Conservation (phyloP, 1,284 basidiomycete species). For the Apiotrichum mycotoxinovorans region DNA sequence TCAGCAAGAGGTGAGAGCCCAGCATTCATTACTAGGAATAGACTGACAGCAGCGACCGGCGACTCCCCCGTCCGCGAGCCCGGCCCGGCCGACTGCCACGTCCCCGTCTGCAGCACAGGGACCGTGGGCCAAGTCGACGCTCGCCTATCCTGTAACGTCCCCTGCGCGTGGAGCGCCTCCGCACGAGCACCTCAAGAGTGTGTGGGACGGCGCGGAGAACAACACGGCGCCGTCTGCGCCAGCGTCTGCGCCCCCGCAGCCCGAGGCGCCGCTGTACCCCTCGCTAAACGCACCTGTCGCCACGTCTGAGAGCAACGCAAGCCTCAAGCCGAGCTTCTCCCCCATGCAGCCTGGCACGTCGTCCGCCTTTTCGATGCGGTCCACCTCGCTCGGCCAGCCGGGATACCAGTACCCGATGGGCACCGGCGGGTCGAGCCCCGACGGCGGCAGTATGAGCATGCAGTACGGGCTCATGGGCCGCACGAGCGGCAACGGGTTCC, state of each 20-base stretch:
- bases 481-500: constrained; percentile 20
- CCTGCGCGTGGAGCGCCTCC: constrained; percentile 26
- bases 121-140: constrained; percentile 33
- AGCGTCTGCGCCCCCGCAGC: constrained; percentile 15
- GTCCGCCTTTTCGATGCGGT: constrained; percentile 10
- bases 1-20: constrained; percentile 28
- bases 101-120: constrained; percentile 14
- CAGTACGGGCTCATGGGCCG: constrained; percentile 25
- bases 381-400: not conserved
- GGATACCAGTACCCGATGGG: constrained; percentile 15
- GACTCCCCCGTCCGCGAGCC: constrained; percentile 24
- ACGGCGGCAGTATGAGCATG: constrained; percentile 17
- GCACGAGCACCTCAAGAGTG: constrained; percentile 40
- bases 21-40: not conserved
- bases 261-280: constrained; percentile 38
- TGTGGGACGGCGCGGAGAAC: constrained; percentile 31
- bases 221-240: constrained; percentile 3
- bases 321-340: constrained; percentile 21
- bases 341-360: constrained; percentile 10
- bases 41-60: constrained; percentile 25
- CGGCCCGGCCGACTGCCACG: constrained; percentile 19
- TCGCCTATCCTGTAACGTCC: constrained; percentile 26
- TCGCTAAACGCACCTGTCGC: constrained; percentile 37
- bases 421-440: constrained; percentile 18
- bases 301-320: constrained; percentile 10